Conservation (phyloP, 441 rosid species). For the Corymbia citriodora region DNA sequence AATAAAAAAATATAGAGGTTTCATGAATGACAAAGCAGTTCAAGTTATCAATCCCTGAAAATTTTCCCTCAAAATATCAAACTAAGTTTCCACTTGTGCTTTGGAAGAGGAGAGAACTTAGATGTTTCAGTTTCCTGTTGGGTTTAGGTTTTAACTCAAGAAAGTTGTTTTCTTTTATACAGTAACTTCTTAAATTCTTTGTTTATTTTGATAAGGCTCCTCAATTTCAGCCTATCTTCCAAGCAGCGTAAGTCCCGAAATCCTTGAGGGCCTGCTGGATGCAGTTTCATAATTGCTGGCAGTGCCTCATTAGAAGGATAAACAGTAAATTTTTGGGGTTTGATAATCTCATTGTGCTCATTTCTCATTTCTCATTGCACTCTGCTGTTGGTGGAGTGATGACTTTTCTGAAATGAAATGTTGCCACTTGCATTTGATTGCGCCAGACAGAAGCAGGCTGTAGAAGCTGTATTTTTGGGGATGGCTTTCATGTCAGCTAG, state of each 20-base stretch:
- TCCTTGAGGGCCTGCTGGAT: conserved; percentile 92
- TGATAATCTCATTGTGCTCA: neutral
- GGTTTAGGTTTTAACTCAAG: neutral
- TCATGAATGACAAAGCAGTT: neutral
- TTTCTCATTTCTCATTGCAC: neutral
- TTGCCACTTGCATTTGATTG: conserved; percentile 98
- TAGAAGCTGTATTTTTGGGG: conserved; percentile 92
- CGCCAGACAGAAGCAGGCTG: conserved; percentile 98
- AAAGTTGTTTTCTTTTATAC: neutral
- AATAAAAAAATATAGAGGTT: neutral
- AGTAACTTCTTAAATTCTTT: neutral
- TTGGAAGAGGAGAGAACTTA: neutral
- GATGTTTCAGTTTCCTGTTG: neutral
- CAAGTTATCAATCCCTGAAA: neutral
- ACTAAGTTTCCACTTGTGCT: neutral
- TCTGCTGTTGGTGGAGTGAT: conserved; percentile 95
- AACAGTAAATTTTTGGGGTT: neutral
- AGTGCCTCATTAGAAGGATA: neutral
- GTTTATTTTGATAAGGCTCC: neutral
- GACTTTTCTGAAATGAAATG: conserved; percentile 99
- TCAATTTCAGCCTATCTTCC: conserved; percentile 85
- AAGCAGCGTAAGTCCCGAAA: conserved; percentile 86
- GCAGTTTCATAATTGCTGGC: conserved; percentile 45
- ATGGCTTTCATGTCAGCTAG: conserved; percentile 99
- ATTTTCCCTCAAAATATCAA: neutral